phyloP scores from a whole-genome alignment of 148 eudicot species.

The Chenopodium album region DNA sequence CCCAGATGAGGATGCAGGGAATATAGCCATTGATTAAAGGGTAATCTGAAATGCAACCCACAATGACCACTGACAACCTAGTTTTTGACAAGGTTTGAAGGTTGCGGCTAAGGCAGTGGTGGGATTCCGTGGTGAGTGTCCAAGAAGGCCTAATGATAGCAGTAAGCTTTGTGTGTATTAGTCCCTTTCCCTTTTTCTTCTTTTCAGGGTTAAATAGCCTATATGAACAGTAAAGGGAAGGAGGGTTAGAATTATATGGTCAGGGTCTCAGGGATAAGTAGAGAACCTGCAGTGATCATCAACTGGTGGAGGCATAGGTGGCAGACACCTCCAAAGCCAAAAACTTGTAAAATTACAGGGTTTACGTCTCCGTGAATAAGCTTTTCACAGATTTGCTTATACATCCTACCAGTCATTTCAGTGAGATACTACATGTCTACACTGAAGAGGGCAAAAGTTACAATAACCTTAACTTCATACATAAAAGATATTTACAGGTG shows the following conservation, averaged over 20 bases:
- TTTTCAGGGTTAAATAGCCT: no score
- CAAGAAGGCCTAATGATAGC: no score
- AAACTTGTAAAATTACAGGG: background rate
- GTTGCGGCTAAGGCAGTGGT: no score
- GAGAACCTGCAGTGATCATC: background rate
- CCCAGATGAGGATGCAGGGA: no score
- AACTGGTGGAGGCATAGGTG: background rate
- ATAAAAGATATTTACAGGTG: constrained; percentile 5
- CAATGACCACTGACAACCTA: no score
- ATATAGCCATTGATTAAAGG: no score
- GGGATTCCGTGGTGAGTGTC: no score
- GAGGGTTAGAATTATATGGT: background rate
- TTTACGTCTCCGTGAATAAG: background rate
- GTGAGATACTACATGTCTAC: background rate
- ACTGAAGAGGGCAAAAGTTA: background rate
- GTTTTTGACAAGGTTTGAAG: no score
- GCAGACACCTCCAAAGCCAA: background rate
- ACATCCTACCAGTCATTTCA: background rate
- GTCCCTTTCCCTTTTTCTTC: no score
- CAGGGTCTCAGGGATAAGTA: background rate
- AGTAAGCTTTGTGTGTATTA: no score
- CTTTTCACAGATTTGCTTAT: background rate
- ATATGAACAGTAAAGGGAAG: background rate
- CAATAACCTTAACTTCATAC: background rate
- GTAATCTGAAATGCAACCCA: no score